Base-by-base conservation (phyloP, 768 basidiomycete species). In the Cubamyces sp. region DNA sequence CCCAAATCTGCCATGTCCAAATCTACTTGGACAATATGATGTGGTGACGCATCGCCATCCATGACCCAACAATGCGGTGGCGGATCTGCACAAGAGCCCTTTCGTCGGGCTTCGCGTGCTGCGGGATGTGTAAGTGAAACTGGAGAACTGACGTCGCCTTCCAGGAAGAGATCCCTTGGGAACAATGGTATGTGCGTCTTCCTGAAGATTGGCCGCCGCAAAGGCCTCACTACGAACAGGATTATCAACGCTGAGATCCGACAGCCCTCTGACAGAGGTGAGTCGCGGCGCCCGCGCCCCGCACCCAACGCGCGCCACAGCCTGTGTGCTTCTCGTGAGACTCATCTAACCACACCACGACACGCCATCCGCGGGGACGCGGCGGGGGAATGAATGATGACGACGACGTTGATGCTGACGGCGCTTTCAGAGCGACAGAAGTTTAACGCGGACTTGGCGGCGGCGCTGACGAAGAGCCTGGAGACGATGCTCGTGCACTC, bases 161-260 rank as follows among this genome's bases (percentile, higher is more conserved):
- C 3, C 66, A 94, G 75, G 92, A 94, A 70, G 90, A 93, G 25
- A 84, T 92, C 15, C 85, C 91, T 54, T 94, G 92, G 92, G 92
- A 94, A 71, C 86, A 91, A 74, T 94, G 92, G 92, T 91, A 14
- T 6, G 78, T 59, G 15, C 25, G 0, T 42, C 23, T 43, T 23
- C 25, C 28, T 5, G 16, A 19, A 3, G 40, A 18, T 76, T 58
- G 14, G 23, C 3, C 47, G 41, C 45, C 47, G 19, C 16, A 26
- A 41, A 34, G 26, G 26, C n/a, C 46, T 56, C 23, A 48, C n/a
- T 2, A 25, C 4, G 9, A 14, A 37, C 69, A 93, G 92, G 91
- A 77, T 87, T 15, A 85, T 94, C 64, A 92, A 91, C 56, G 90
- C 86, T 9, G 91, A 93, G 75, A 77, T 93, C 15, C 83, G 85